Evolutionary conservation across 2,329 filamentous ascomycete species (phyloP).

Genomic region (Botryosphaeria dothidea): DNA sequence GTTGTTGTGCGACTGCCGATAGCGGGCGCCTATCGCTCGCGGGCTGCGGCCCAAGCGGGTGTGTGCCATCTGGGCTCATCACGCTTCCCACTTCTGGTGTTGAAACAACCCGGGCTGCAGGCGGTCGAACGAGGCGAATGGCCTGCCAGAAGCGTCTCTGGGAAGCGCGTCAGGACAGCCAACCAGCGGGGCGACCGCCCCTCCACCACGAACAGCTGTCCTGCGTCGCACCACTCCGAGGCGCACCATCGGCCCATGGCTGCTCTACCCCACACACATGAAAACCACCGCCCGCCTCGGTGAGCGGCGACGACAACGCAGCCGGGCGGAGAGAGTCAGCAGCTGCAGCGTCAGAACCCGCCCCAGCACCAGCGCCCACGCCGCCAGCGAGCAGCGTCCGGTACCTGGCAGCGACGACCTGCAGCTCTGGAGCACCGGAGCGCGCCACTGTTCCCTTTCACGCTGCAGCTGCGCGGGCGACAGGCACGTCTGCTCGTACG

Average conservation of each 20-base stretch:
- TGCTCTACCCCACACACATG: conserved; percentile 11
- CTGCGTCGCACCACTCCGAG: conserved; percentile 9
- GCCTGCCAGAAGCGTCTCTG: not conserved
- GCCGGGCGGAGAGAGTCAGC: not conserved
- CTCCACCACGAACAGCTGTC: conserved; percentile 12
- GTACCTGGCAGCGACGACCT: not conserved
- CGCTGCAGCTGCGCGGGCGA: not conserved
- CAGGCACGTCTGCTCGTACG: not conserved
- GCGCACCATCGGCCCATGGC: conserved; percentile 9
- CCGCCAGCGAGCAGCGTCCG: not conserved
- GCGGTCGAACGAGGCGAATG: conserved; percentile 7
- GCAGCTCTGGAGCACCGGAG: not conserved
- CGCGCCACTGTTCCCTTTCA: not conserved
- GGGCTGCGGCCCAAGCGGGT: not conserved
- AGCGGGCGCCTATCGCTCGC: conserved; percentile 15
- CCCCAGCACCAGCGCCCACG: too few species aligned
- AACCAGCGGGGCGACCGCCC: conserved; percentile 11
- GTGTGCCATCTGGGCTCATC: not conserved
- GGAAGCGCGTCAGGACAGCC: not conserved
- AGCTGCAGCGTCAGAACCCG: not conserved
- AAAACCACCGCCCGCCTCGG: conserved; percentile 1
- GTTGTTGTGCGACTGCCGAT: conserved; percentile 12
- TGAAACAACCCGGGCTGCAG: conserved; percentile 8
- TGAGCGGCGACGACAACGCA: conserved; percentile 8
- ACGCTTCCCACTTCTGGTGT: conserved; percentile 10